A percentile compares a stretch with the other conserved stretches of the same genome.
Conservation (phyloP, 768 basidiomycete species). For the Podaxis sp. region DNA sequence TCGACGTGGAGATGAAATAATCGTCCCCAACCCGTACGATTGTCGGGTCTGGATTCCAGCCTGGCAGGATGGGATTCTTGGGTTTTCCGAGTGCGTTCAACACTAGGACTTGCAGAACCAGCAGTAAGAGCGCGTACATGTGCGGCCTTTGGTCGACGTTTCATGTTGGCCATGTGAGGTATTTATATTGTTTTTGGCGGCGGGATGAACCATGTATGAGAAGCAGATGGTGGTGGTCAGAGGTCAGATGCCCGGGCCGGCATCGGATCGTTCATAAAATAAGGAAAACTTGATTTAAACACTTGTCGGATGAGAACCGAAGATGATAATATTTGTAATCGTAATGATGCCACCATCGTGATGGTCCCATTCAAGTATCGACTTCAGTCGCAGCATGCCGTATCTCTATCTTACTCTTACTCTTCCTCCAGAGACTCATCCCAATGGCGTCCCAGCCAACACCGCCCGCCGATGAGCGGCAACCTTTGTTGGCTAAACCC, state of each 20-base stretch:
- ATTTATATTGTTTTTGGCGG: neutral
- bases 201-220: neutral
- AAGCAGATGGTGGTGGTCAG: neutral
- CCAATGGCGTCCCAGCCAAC: slow-evolving; percentile 9
- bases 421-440: neutral
- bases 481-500: slow-evolving; percentile 22
- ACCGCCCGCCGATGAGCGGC: slow-evolving; percentile 19
- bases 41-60: slow-evolving; percentile 41
- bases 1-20: slow-evolving; percentile 38
- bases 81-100: slow-evolving; percentile 3
- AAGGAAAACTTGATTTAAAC: neutral
- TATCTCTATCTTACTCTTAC: neutral
- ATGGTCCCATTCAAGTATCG: neutral
- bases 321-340: neutral
- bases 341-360: neutral
- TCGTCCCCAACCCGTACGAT: slow-evolving; percentile 36
- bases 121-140: neutral
- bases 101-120: neutral
- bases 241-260: neutral
- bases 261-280: neutral
- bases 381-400: neutral
- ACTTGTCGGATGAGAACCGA: neutral
- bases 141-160: neutral
- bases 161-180: neutral
- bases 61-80: slow-evolving; percentile 36